A percentile compares a stretch with the other conserved stretches of the same genome.
These are phyloP conservation scores for Leishmania turanica DNA, from an alignment of 208 protist species.

Conservation along the genomic window DNA sequence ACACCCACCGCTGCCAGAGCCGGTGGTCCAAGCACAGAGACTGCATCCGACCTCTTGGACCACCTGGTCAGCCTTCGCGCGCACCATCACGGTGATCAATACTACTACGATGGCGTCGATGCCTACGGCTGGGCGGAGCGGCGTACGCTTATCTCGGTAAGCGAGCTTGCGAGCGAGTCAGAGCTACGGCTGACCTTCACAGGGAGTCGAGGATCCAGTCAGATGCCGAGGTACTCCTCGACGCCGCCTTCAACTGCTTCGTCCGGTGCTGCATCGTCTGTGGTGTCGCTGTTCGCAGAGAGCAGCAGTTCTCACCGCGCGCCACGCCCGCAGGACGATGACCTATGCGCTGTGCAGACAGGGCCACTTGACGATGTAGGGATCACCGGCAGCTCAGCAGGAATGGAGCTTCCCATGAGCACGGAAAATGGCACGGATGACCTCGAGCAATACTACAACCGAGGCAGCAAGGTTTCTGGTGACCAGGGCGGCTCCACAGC, in stretches of 20 bases:
- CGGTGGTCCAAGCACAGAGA: background rate
- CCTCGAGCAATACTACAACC: background rate
- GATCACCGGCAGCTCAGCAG: background rate
- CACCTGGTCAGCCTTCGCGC: conserved; percentile 6
- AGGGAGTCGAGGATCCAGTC: conserved; percentile 5
- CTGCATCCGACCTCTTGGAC: conserved; percentile 11
- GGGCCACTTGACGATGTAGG: background rate
- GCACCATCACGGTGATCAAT: background rate
- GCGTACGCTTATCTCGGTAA: conserved; percentile 28
- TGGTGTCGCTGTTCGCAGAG: conserved; percentile 1
- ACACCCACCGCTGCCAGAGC: background rate
- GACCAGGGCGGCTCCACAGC: background rate
- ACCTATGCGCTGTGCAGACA: background rate
- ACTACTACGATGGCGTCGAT: conserved; percentile 25
- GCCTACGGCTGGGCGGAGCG: conserved; percentile 16
- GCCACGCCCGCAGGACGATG: background rate
- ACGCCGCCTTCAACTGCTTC: conserved; percentile 5
- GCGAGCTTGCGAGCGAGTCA: conserved; percentile 27
- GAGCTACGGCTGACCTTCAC: conserved; percentile 19
- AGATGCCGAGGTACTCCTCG: background rate
- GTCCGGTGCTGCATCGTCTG: background rate
- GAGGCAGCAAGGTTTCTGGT: background rate
- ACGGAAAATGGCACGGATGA: background rate
- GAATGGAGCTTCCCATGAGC: background rate
- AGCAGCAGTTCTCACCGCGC: conserved; percentile 13